phyloP scores from a whole-genome alignment of 1,284 basidiomycete species.

The Phylloporus sp. region DNA sequence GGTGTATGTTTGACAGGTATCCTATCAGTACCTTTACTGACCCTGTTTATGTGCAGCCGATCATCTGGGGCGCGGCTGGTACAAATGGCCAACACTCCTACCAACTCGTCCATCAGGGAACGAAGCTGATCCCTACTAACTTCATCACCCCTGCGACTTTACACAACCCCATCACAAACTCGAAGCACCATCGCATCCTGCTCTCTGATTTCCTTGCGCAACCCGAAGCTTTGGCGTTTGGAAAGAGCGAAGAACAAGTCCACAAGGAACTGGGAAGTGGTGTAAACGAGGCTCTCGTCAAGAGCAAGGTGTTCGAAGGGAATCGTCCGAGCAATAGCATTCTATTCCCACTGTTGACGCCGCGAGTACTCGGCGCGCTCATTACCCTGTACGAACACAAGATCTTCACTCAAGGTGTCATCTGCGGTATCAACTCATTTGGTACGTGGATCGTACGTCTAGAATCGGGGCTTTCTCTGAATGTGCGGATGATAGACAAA shows the following conservation, averaged over 20 bases:
- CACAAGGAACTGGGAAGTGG: slow-evolving; percentile 80
- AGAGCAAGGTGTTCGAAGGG: slow-evolving; percentile 98
- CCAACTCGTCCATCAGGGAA: slow-evolving; percentile 96
- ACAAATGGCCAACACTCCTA: slow-evolving; percentile 99
- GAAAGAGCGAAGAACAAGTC: slow-evolving; percentile 94
- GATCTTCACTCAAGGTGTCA: slow-evolving; percentile 96
- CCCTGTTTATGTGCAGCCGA: slow-evolving; percentile 64
- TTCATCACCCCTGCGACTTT: slow-evolving; percentile 95
- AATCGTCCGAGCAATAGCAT: slow-evolving; percentile 98
- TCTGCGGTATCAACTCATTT: slow-evolving; percentile 99
- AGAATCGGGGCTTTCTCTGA: slow-evolving; percentile 9
- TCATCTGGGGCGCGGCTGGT: slow-evolving; percentile 98
- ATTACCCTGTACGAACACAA: slow-evolving; percentile 98
- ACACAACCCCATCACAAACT: slow-evolving; percentile 87
- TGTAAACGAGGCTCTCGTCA: slow-evolving; percentile 85
- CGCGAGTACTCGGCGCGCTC: slow-evolving; percentile 86
- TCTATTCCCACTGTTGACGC: slow-evolving; percentile 92
- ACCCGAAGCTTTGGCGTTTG: slow-evolving; percentile 96
- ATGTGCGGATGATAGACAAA: slow-evolving; percentile 66
- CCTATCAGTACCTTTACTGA: slow-evolving; percentile 8
- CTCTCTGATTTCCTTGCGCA: slow-evolving; percentile 99
- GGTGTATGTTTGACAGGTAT: slow-evolving; percentile 67
- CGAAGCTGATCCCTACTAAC: slow-evolving; percentile 92
- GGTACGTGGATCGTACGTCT: slow-evolving; percentile 53
- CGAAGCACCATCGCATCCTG: slow-evolving; percentile 96